These are phyloP conservation scores for Venturia carpophila DNA, from an alignment of 2,329 filamentous ascomycete genomes.

Conservation along the genomic window DNA sequence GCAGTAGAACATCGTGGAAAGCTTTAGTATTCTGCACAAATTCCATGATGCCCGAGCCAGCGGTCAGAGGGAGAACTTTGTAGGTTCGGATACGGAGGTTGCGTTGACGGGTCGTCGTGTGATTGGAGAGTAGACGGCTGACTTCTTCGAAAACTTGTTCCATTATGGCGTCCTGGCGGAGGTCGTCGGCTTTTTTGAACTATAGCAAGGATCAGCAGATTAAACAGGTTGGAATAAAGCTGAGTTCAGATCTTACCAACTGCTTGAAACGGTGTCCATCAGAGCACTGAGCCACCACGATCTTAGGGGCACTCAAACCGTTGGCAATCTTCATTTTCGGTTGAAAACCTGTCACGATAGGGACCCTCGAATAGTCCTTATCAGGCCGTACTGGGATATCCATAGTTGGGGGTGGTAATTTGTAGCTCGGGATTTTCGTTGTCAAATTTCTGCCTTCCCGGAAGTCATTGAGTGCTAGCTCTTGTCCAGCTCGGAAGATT, in stretches of 20 bases:
- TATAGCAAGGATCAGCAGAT: constrained; percentile 26
- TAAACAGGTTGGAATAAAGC: constrained; percentile 18
- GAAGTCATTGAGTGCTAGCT: constrained; percentile 56
- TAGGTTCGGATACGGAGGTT: constrained; percentile 90
- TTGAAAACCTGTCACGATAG: constrained; percentile 64
- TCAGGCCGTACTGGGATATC: constrained; percentile 66
- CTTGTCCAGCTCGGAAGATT: constrained; percentile 57
- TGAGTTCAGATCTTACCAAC: constrained; percentile 48
- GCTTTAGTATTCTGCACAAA: constrained; percentile 93
- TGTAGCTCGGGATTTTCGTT: constrained; percentile 54
- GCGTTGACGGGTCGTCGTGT: constrained; percentile 79
- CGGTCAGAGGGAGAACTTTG: constrained; percentile 85
- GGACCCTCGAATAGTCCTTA: constrained; percentile 68
- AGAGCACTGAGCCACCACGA: constrained; percentile 71
- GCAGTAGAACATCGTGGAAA: constrained; percentile 84
- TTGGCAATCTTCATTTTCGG: constrained; percentile 75
- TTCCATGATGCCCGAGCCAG: constrained; percentile 84
- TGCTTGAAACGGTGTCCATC: constrained; percentile 80
- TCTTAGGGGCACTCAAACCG: constrained; percentile 88
- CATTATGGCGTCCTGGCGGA: constrained; percentile 97
- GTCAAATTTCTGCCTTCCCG: constrained; percentile 55
- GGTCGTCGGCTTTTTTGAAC: constrained; percentile 91
- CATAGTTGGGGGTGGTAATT: constrained; percentile 83
- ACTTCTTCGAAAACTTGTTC: constrained; percentile 98
- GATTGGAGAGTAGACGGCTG: constrained; percentile 77